Evolutionary conservation across 2,329 filamentous ascomycete genomes (phyloP).

Genomic region (Cladosporium sphaerospermum): DNA sequence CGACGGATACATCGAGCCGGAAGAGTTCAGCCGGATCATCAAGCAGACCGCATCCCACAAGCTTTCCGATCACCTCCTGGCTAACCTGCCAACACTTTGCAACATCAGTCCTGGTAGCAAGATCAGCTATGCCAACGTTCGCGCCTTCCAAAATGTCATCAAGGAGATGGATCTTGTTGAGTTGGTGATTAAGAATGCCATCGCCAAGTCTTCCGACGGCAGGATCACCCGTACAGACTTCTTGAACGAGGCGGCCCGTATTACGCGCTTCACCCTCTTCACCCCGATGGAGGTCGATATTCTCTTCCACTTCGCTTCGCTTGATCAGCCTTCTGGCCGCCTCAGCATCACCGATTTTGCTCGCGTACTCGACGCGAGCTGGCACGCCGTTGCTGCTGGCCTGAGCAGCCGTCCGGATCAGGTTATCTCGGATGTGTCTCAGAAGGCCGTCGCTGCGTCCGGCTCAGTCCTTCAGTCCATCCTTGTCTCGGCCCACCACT

Average conservation of each 20-base stretch:
- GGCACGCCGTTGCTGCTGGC: slow-evolving; percentile 55
- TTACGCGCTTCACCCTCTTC: slow-evolving; percentile 91
- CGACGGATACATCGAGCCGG: slow-evolving; percentile 90
- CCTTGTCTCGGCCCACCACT: slow-evolving; percentile 80
- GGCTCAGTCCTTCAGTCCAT: slow-evolving; percentile 57
- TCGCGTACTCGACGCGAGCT: slow-evolving; percentile 90
- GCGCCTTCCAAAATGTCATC: slow-evolving; percentile 97
- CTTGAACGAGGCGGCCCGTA: slow-evolving; percentile 82
- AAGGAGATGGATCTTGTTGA: slow-evolving; percentile 97
- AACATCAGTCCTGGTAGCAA: slow-evolving; percentile 88
- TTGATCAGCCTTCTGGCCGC: slow-evolving; percentile 82
- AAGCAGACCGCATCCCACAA: slow-evolving; percentile 89
- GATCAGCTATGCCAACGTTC: slow-evolving; percentile 95
- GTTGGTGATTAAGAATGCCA: slow-evolving; percentile 82
- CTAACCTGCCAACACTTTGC: slow-evolving; percentile 86
- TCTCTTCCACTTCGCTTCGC: slow-evolving; percentile 93
- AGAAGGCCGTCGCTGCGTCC: slow-evolving; percentile 50
- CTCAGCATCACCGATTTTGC: slow-evolving; percentile 79
- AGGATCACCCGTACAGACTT: slow-evolving; percentile 94
- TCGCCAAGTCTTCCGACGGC: slow-evolving; percentile 74
- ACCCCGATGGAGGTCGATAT: slow-evolving; percentile 99
- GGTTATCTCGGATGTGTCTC: slow-evolving; percentile 41
- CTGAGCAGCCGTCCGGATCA: slow-evolving; percentile 46
- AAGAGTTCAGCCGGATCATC: slow-evolving; percentile 96
- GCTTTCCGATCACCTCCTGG: slow-evolving; percentile 89